Evolutionary conservation across 2,329 filamentous ascomycete genomes (phyloP).

Genomic region (Arthroderma sp.): DNA sequence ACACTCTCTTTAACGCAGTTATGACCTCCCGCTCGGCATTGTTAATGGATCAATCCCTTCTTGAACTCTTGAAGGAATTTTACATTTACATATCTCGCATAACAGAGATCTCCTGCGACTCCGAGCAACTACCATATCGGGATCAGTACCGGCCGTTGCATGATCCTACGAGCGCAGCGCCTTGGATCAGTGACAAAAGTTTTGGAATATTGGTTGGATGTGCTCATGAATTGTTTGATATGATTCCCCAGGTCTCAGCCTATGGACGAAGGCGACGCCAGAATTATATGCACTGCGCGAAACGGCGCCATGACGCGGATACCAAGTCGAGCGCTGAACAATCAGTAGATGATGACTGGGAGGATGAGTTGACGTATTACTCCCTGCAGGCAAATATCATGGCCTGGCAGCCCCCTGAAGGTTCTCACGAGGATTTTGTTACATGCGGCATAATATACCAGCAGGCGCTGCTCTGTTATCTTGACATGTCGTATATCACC

Average conservation of each 20-base stretch:
- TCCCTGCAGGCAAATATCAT: conserved; percentile 1
- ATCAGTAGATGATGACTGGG: not conserved
- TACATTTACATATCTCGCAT: conserved; percentile 6
- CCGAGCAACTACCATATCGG: conserved; percentile 3
- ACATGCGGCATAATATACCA: conserved; percentile 6
- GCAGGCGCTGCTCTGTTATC: conserved; percentile 6
- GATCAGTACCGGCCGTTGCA: conserved; percentile 2
- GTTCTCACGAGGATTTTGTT: conserved; percentile 3
- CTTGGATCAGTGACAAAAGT: conserved; percentile 6
- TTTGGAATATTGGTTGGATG: conserved; percentile 7
- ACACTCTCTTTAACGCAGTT: conserved; percentile 4
- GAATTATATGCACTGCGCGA: not conserved
- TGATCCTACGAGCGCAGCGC: not conserved
- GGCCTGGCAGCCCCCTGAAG: conserved; percentile 3
- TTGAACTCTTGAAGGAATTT: conserved; percentile 8
- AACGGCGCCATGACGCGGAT: conserved; percentile 1
- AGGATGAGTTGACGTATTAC: conserved; percentile 3
- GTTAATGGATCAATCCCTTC: conserved; percentile 5
- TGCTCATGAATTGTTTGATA: conserved; percentile 6
- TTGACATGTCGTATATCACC: conserved; percentile 3
- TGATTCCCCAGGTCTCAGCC: conserved; percentile 7
- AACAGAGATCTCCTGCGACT: conserved; percentile 6
- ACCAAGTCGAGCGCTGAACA: not conserved
- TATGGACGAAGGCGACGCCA: conserved; percentile 5
- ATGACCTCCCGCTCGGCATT: conserved; percentile 2